Conservation (phyloP, 345 rosid species). For the Brassica juncea region DNA sequence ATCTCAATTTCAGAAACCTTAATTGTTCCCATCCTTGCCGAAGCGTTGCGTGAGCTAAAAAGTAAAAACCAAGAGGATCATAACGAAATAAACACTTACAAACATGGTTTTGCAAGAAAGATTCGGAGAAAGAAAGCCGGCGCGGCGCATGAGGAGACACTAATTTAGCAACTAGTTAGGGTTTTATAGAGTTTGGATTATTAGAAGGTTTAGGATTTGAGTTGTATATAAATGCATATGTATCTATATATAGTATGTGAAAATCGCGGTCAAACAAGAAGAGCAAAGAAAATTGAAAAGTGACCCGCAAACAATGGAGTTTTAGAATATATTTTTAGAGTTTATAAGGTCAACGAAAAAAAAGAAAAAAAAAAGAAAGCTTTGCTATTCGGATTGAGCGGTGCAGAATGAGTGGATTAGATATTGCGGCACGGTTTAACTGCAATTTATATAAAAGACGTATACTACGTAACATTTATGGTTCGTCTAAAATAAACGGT, state of each 20-base stretch:
- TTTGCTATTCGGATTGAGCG: too few relatives aligned
- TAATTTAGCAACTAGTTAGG: slow-evolving; percentile 2
- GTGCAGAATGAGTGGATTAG: too few relatives aligned
- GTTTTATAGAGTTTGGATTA: slow-evolving; percentile 9
- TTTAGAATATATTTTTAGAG: background rate
- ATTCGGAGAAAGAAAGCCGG: background rate
- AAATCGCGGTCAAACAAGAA: slow-evolving; percentile 38
- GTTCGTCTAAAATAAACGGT: too few relatives aligned
- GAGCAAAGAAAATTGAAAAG: slow-evolving; percentile 22
- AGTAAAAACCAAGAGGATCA: slow-evolving; percentile 42
- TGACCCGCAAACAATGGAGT: slow-evolving; percentile 36
- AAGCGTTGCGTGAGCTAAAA: slow-evolving; percentile 41
- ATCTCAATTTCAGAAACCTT: slow-evolving; percentile 11
- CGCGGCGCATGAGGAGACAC: background rate
- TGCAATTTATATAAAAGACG: background rate
- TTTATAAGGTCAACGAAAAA: slow-evolving; percentile 23
- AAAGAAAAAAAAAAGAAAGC: background rate
- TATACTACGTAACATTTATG: background rate
- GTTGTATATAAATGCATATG: background rate
- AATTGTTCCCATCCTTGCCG: slow-evolving; percentile 43
- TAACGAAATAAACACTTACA: slow-evolving; percentile 22
- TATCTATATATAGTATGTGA: slow-evolving; percentile 1
- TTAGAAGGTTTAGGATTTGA: background rate
- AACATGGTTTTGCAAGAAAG: slow-evolving; percentile 28
- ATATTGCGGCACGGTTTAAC: too few relatives aligned